Percentiles rank a stretch among this genome's conserved stretches.
phyloP scores from a whole-genome alignment of 169 alveolate genomes.

The Plasmodium vinckei region DNA sequence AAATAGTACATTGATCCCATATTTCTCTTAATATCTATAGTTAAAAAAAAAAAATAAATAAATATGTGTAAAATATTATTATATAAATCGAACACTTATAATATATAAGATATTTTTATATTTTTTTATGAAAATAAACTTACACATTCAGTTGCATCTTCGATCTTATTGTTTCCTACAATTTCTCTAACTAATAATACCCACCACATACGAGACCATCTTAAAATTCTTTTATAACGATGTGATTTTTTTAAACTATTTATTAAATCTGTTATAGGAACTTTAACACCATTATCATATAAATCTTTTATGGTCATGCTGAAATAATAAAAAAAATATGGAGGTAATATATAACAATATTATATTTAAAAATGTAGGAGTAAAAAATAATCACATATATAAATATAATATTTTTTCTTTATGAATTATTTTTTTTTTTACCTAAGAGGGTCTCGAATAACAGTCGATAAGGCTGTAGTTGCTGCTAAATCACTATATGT shows the following conservation, averaged over 20 bases:
- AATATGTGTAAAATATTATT: slow-evolving; percentile 9
- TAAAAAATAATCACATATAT: background rate
- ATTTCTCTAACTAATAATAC: slow-evolving; percentile 69
- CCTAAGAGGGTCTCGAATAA: slow-evolving; percentile 37
- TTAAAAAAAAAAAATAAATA: background rate
- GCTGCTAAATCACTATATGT: slow-evolving; percentile 65
- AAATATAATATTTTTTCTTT: background rate
- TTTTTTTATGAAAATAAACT: background rate
- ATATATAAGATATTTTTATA: background rate
- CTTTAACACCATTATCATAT: slow-evolving; percentile 64
- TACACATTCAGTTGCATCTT: slow-evolving; percentile 58
- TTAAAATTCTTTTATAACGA: slow-evolving; percentile 74
- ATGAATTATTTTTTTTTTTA: slow-evolving; percentile 1
- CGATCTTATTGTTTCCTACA: slow-evolving; percentile 65
- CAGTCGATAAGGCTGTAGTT: slow-evolving; percentile 42
- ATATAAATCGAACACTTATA: background rate
- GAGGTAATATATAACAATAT: background rate
- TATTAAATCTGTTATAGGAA: slow-evolving; percentile 33
- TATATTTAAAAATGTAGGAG: background rate
- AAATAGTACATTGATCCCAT: slow-evolving; percentile 76
- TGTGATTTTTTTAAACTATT: slow-evolving; percentile 31
- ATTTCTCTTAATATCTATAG: slow-evolving; percentile 61
- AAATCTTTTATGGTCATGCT: slow-evolving; percentile 64
- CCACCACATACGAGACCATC: slow-evolving; percentile 79
- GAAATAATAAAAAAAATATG: background rate